These are phyloP conservation scores for Triticum turgidum DNA, from an alignment of 176 grass and related monocot species.

Conservation along the genomic window DNA sequence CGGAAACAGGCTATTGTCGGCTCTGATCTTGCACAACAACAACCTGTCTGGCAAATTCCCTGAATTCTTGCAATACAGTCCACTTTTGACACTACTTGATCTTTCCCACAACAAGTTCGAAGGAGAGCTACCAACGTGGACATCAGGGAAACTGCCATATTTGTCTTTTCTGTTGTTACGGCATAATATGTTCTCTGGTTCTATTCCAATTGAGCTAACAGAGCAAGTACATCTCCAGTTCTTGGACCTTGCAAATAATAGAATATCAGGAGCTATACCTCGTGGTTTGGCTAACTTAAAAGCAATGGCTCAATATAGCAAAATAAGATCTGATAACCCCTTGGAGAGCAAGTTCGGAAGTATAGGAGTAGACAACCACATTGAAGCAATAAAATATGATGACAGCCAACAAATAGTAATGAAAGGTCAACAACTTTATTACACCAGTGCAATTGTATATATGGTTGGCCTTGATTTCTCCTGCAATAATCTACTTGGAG, in stretches of 20 bases:
- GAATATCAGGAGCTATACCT: neutral
- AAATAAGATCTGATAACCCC: neutral
- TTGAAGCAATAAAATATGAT: neutral
- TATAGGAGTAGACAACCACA: no score
- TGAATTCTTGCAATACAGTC: neutral
- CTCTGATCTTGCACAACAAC: neutral
- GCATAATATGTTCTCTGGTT: neutral
- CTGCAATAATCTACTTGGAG: constrained; percentile 27
- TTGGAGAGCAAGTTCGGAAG: neutral
- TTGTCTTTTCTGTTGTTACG: neutral
- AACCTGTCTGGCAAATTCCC: neutral
- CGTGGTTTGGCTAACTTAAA: neutral
- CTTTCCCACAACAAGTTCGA: neutral
- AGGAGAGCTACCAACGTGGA: neutral
- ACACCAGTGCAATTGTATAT: neutral
- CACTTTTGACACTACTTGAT: neutral
- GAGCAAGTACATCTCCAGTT: neutral
- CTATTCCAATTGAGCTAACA: neutral
- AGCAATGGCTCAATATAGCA: neutral
- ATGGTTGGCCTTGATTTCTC: constrained; percentile 30
- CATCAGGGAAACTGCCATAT: neutral
- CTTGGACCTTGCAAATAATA: neutral
- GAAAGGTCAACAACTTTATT: constrained; percentile 12
- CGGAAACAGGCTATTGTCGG: no score
- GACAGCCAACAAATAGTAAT: neutral